Conservation (phyloP, 2,329 filamentous ascomycete species). For the Aureobasidium sp. region DNA sequence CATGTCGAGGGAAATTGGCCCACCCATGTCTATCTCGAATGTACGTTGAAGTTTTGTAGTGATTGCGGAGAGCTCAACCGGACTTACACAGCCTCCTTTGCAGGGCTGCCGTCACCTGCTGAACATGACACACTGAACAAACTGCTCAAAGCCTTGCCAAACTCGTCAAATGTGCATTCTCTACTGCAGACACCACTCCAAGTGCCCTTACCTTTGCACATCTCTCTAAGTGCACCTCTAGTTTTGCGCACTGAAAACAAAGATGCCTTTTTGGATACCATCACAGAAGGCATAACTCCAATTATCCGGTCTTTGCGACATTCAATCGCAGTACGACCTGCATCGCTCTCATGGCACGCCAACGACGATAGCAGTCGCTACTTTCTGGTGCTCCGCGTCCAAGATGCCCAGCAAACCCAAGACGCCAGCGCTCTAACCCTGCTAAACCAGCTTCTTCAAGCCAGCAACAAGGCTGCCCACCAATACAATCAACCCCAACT, state of each 20-base stretch:
- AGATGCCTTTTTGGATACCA: constrained; percentile 54
- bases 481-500: constrained; percentile 61
- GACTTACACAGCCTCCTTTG: not conserved
- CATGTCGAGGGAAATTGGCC: constrained; percentile 90
- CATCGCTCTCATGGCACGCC: constrained; percentile 54
- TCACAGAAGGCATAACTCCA: constrained; percentile 33
- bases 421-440: constrained; percentile 24
- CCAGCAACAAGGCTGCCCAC: constrained; percentile 59
- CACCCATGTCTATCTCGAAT: constrained; percentile 86
- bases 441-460: constrained; percentile 49
- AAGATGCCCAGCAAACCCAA: not conserved
- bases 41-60: constrained; percentile 47
- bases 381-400: constrained; percentile 54
- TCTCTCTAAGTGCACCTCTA: constrained; percentile 81
- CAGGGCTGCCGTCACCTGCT: constrained; percentile 7
- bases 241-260: constrained; percentile 67
- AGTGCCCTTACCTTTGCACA: constrained; percentile 72
- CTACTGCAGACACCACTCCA: constrained; percentile 73
- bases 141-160: not conserved
- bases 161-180: constrained; percentile 46
- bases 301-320: constrained; percentile 16
- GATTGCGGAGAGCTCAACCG: not conserved
- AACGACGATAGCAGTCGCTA: constrained; percentile 65
- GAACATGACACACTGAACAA: constrained; percentile 1
- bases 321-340: constrained; percentile 40